Percentiles rank a stretch among this genome's conserved stretches.
Evolutionary conservation across 441 rosid genomes (phyloP).

Genomic region (Populus hybrid): DNA sequence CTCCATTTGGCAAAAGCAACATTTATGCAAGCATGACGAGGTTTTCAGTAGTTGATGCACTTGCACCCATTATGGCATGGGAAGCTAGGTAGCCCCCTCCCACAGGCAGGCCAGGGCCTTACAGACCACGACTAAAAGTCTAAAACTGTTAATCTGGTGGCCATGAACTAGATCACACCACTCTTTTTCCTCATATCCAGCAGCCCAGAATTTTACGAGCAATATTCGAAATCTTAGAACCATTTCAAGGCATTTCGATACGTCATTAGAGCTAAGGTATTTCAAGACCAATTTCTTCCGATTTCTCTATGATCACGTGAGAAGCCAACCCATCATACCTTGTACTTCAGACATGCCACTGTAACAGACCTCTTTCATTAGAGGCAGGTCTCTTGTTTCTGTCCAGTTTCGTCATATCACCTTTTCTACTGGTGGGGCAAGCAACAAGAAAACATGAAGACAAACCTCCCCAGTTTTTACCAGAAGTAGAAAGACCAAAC

Average conservation of each 20-base stretch:
- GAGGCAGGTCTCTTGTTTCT: not conserved
- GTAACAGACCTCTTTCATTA: not conserved
- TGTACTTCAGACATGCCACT: not conserved
- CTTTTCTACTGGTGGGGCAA: not conserved
- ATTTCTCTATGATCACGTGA: not conserved
- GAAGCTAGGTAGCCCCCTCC: no score
- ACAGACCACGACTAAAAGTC: no score
- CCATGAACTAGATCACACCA: not conserved
- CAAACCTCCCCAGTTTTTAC: not conserved
- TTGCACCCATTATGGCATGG: no score
- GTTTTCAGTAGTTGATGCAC: not conserved
- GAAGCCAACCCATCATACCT: not conserved
- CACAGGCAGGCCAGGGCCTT: no score
- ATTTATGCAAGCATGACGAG: not conserved
- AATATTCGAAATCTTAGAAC: not conserved
- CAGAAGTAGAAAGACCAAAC: not conserved
- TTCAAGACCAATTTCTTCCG: not conserved
- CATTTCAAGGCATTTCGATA: not conserved
- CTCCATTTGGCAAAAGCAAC: not conserved
- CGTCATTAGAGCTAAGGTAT: not conserved
- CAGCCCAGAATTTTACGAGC: not conserved
- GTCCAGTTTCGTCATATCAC: not conserved
- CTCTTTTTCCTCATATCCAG: not conserved
- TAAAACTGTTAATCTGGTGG: not conserved
- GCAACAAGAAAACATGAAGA: no score